These are phyloP conservation scores for Xylaria longipes DNA, from an alignment of 495 filamentous ascomycete genomes.

Conservation along the genomic window DNA sequence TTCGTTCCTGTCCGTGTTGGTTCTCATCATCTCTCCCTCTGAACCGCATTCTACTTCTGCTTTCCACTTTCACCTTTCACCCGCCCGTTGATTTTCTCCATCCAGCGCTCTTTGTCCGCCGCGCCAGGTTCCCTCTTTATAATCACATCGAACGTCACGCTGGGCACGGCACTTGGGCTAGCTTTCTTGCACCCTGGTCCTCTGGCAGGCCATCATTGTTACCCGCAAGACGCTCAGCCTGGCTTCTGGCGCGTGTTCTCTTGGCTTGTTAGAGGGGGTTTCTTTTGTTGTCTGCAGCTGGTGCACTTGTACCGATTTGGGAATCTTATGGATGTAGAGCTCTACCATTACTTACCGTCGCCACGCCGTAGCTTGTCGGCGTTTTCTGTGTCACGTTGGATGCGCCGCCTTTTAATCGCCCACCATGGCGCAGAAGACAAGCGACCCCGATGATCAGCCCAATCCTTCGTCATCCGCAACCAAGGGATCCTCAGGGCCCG, in stretches of 20 bases:
- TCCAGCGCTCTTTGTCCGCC: slow-evolving; percentile 11
- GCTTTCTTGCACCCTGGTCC: slow-evolving; percentile 3
- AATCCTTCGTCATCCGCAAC: slow-evolving; percentile 44
- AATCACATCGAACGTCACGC: background rate
- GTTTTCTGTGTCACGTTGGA: slow-evolving; percentile 44
- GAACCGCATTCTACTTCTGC: slow-evolving; percentile 3
- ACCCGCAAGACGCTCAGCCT: slow-evolving; percentile 34
- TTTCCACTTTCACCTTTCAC: slow-evolving; percentile 23
- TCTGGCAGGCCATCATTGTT: slow-evolving; percentile 9
- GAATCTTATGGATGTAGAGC: slow-evolving; percentile 38
- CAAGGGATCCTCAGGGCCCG: slow-evolving; percentile 37
- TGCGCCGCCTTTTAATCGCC: slow-evolving; percentile 43
- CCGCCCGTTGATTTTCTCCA: slow-evolving; percentile 9
- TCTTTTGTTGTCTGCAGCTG: slow-evolving; percentile 36
- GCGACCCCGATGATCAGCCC: slow-evolving; percentile 42
- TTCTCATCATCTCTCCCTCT: background rate
- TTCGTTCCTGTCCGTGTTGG: background rate
- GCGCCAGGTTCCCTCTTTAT: slow-evolving; percentile 2
- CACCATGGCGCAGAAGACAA: slow-evolving; percentile 45
- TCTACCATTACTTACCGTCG: slow-evolving; percentile 32
- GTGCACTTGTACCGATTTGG: slow-evolving; percentile 32
- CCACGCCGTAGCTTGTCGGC: slow-evolving; percentile 39
- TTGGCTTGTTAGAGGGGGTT: slow-evolving; percentile 31
- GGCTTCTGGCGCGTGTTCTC: slow-evolving; percentile 38
- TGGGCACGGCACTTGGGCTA: slow-evolving; percentile 4